Evolutionary conservation across 139 green algal species (phyloP).

Genomic region (Volvox reticuliferus): DNA sequence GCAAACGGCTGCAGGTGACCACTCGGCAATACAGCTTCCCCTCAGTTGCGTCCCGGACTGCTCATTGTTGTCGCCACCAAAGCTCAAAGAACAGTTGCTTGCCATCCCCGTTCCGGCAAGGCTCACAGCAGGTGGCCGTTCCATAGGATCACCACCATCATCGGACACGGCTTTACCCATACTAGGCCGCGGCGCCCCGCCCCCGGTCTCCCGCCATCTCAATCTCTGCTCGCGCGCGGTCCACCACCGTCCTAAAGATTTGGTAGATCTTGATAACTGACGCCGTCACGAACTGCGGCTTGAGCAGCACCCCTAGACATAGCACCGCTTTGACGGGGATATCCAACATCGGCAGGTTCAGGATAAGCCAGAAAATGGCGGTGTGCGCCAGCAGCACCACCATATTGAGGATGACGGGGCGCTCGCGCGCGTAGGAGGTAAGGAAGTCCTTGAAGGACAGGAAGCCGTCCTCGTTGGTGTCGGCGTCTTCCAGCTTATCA

Average conservation of each 20-base stretch:
- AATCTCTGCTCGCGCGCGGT: slow-evolving; percentile 35
- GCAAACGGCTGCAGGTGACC: too few species aligned
- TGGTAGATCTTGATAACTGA: slow-evolving; percentile 27
- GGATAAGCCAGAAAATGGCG: slow-evolving; percentile 28
- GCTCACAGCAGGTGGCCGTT: too few species aligned
- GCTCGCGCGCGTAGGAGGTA: slow-evolving; percentile 25
- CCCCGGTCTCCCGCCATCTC: slow-evolving; percentile 11
- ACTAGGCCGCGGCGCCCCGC: background rate
- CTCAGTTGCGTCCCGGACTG: too few species aligned
- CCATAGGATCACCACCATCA: too few species aligned
- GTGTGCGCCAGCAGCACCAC: slow-evolving; percentile 26
- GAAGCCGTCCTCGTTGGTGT: slow-evolving; percentile 53
- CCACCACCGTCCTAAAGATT: background rate
- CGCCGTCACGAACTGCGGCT: slow-evolving; percentile 36
- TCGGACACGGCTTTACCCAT: background rate
- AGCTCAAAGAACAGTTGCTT: too few species aligned
- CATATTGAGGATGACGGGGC: slow-evolving; percentile 42
- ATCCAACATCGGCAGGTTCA: slow-evolving; percentile 40
- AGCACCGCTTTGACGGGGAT: slow-evolving; percentile 15
- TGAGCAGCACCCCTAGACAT: background rate
- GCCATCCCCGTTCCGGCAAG: too few species aligned
- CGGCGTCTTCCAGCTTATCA: slow-evolving; percentile 39
- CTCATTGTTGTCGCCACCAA: too few species aligned
- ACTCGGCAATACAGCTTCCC: too few species aligned
- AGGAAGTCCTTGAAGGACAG: slow-evolving; percentile 49